Conservation (phyloP, 108 stramenopile genomes). For the Nitzschia palea region DNA sequence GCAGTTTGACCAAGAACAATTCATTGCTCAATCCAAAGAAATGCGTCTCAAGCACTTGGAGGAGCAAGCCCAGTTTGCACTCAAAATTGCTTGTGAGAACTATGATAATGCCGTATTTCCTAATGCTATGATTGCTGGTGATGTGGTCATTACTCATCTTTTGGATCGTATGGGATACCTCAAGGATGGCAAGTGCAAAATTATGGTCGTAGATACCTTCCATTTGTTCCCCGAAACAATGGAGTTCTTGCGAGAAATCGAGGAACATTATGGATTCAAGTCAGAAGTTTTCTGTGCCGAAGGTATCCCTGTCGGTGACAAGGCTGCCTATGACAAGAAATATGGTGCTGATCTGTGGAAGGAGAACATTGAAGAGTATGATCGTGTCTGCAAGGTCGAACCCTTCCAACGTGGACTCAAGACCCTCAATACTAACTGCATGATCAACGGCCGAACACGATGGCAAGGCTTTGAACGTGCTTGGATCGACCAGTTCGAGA, state of each 20-base stretch:
- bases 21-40: slow-evolving; percentile 82
- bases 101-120: slow-evolving; percentile 88
- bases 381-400: slow-evolving; percentile 97
- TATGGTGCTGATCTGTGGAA: slow-evolving; percentile 96
- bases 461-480: slow-evolving; percentile 98
- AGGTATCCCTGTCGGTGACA: slow-evolving; percentile 83
- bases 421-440: slow-evolving; percentile 91
- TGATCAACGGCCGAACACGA: slow-evolving; percentile 97
- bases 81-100: slow-evolving; percentile 88
- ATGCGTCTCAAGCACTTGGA: slow-evolving; percentile 90
- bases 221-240: slow-evolving; percentile 96
- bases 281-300: slow-evolving; percentile 92
- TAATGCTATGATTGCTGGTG: slow-evolving; percentile 91
- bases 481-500: slow-evolving; percentile 91
- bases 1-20: slow-evolving; percentile 84
- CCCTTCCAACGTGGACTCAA: slow-evolving; percentile 96
- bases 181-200: slow-evolving; percentile 68
- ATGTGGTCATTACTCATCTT: slow-evolving; percentile 87
- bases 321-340: slow-evolving; percentile 84
- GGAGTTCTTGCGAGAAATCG: slow-evolving; percentile 83
- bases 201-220: slow-evolving; percentile 96
- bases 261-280: slow-evolving; percentile 93
- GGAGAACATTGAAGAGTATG: slow-evolving; percentile 96
- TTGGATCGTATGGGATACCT: slow-evolving; percentile 85
- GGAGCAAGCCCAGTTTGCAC: slow-evolving; percentile 89